Conservation (phyloP, 441 rosid genomes). For the Brassica balearica region DNA sequence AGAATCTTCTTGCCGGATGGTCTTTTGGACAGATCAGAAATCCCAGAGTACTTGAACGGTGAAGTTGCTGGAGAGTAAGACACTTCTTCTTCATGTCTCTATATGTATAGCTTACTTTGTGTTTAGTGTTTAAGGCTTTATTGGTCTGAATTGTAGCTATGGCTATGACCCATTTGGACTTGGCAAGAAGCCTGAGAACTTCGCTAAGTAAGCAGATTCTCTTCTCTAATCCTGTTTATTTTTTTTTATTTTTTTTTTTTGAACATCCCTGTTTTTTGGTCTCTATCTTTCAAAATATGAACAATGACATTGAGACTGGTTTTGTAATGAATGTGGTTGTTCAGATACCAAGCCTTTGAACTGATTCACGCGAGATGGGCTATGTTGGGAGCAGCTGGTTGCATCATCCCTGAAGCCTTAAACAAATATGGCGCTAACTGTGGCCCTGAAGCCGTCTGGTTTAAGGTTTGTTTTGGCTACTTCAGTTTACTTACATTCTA, state of each 20-base stretch:
- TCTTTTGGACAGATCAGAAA: conserved; percentile 91
- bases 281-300: neutral
- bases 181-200: conserved; percentile 91
- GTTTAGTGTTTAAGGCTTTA: neutral
- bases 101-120: neutral
- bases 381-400: conserved; percentile 97
- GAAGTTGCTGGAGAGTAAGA: conserved; percentile 99
- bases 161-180: conserved; percentile 98
- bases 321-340: conserved; percentile 30
- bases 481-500: neutral
- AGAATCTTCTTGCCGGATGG: conserved; percentile 97
- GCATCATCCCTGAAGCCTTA: conserved; percentile 90
- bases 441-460: conserved; percentile 99
- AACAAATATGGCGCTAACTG: conserved; percentile 98
- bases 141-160: conserved; percentile 58
- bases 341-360: conserved; percentile 89
- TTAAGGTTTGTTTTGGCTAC: conserved; percentile 63
- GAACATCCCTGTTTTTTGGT: neutral
- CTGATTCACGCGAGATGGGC: conserved; percentile 97
- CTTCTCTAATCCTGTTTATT: neutral
- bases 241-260: too few relatives aligned
- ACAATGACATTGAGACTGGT: conserved; percentile 1
- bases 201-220: conserved; percentile 66
- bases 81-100: conserved; percentile 23
- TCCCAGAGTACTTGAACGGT: conserved; percentile 95